Evolutionary conservation across 768 basidiomycete species (phyloP).

Genomic region (Melanogaster broomeanus): DNA sequence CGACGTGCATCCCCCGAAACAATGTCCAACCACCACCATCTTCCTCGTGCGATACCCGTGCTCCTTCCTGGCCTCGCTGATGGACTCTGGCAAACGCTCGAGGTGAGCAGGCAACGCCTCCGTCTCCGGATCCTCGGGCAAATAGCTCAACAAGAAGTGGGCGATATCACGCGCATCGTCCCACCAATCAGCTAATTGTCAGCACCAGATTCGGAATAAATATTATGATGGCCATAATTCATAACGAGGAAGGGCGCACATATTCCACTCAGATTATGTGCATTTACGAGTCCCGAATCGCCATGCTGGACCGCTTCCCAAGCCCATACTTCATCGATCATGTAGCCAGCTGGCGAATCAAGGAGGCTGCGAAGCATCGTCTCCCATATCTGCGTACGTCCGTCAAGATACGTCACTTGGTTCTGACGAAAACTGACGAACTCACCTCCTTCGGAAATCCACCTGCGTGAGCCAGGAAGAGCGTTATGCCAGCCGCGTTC

Average conservation of each 20-base stretch:
- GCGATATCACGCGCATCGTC: slow-evolving; percentile 79
- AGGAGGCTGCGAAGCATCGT: slow-evolving; percentile 59
- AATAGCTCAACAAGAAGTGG: slow-evolving; percentile 69
- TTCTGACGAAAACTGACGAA: background rate
- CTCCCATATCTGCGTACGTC: slow-evolving; percentile 71
- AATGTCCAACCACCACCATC: slow-evolving; percentile 79
- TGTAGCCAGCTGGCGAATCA: slow-evolving; percentile 33
- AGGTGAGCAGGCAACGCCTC: slow-evolving; percentile 53
- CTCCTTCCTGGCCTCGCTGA: slow-evolving; percentile 42
- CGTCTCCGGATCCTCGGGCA: slow-evolving; percentile 47
- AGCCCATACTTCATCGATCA: slow-evolving; percentile 75
- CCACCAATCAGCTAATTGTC: slow-evolving; percentile 80
- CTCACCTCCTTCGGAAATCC: slow-evolving; percentile 86
- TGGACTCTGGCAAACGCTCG: slow-evolving; percentile 43
- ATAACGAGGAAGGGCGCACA: slow-evolving; percentile 60
- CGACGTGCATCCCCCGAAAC: slow-evolving; percentile 79
- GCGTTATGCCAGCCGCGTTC: slow-evolving; percentile 53
- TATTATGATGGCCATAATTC: background rate
- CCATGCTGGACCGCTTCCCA: slow-evolving; percentile 88
- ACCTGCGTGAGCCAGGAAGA: slow-evolving; percentile 83
- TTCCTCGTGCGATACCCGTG: slow-evolving; percentile 53
- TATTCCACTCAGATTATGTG: slow-evolving; percentile 50
- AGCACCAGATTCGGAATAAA: background rate
- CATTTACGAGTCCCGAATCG: slow-evolving; percentile 78
- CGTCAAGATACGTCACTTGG: background rate